These are phyloP conservation scores for Syzygium malaccense DNA, from an alignment of 441 rosid genomes.

Conservation along the genomic window DNA sequence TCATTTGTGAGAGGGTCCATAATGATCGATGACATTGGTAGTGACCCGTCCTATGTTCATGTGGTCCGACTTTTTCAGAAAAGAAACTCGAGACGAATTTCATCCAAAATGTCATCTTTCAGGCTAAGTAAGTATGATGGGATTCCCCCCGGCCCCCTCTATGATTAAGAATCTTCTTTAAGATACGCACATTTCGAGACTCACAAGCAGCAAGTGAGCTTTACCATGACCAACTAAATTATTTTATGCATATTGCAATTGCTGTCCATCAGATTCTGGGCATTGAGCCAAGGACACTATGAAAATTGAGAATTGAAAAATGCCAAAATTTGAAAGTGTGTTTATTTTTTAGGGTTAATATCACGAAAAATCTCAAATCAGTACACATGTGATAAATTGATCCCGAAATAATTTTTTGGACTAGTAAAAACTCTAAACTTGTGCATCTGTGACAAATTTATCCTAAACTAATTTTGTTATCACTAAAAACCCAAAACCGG, in stretches of 20 bases:
- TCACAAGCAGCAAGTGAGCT: not conserved
- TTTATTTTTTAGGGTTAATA: too few species aligned
- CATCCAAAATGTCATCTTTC: not conserved
- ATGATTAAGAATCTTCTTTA: not conserved
- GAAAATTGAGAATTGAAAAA: not conserved
- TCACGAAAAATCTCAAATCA: too few species aligned
- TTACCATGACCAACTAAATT: not conserved
- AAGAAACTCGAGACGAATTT: not conserved
- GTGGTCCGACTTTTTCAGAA: not conserved
- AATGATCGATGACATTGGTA: not conserved
- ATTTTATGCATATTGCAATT: not conserved
- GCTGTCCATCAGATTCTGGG: not conserved
- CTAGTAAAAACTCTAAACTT: too few species aligned
- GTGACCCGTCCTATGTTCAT: accelerated
- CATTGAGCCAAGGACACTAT: not conserved
- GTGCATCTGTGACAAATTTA: too few species aligned
- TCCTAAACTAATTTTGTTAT: too few species aligned
- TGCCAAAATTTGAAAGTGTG: not conserved
- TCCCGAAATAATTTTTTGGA: too few species aligned
- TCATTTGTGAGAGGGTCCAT: not conserved
- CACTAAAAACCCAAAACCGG: too few species aligned
- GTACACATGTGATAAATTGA: too few species aligned
- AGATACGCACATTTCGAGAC: not conserved
- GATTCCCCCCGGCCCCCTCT: accelerated
- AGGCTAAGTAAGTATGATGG: accelerated